These are phyloP conservation scores for Camellia oleifera DNA, from an alignment of 179 eudicot species.

Conservation along the genomic window DNA sequence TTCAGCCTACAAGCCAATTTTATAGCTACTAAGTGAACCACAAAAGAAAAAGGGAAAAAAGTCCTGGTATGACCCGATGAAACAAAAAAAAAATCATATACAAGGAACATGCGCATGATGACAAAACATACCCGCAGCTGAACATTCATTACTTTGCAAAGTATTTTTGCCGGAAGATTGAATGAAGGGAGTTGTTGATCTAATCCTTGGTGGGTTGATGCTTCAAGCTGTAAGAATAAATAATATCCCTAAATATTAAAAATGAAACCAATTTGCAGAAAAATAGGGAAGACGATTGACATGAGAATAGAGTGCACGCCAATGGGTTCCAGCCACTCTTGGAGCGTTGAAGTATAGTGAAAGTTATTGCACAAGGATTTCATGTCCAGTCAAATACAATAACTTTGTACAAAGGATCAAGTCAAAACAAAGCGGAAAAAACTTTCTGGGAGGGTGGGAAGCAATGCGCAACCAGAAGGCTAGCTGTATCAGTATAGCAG, in stretches of 20 bases:
- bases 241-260: slow-evolving; percentile 1
- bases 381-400: not conserved
- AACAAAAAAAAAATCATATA: not conserved
- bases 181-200: slow-evolving; percentile 85
- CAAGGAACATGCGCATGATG: not conserved
- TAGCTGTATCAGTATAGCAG: too few relatives aligned
- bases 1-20: slow-evolving; percentile 64
- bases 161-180: slow-evolving; percentile 81
- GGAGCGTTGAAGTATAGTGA: not conserved
- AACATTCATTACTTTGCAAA: slow-evolving; percentile 80
- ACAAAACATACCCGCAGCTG: slow-evolving; percentile 58
- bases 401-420: too few relatives aligned
- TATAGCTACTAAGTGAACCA: not conserved
- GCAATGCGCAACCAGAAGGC: too few relatives aligned
- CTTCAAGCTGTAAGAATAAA: slow-evolving; percentile 68
- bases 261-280: not conserved
- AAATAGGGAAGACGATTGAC: not conserved
- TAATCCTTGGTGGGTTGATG: slow-evolving; percentile 79
- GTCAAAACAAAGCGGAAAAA: too few relatives aligned
- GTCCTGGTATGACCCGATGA: not conserved
- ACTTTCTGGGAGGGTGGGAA: too few relatives aligned
- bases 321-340: not conserved
- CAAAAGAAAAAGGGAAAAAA: not conserved
- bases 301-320: not conserved
- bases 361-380: not conserved